Conservation (phyloP, 805 yeast species). For the Metschnikowia lachancei region DNA sequence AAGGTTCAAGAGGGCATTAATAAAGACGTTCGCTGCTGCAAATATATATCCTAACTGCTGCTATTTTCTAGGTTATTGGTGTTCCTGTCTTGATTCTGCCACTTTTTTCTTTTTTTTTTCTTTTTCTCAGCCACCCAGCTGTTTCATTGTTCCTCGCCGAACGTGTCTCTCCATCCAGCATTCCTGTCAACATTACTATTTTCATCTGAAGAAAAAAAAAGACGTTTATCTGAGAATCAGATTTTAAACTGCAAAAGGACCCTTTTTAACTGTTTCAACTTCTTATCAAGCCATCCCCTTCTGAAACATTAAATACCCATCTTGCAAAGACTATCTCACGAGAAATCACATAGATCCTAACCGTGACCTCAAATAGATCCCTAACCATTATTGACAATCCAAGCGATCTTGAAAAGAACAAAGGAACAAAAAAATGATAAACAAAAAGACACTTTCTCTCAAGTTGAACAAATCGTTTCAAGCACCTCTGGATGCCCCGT, state of each 20-base stretch:
- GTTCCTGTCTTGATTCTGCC: not conserved
- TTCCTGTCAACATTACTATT: slow-evolving; percentile 3
- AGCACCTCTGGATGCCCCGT: slow-evolving; percentile 31
- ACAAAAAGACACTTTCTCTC: slow-evolving; percentile 36
- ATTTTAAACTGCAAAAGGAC: too few relatives aligned
- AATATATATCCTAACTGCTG: not conserved
- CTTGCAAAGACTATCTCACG: too few relatives aligned
- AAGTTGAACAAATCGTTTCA: slow-evolving; percentile 33
- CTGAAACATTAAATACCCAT: too few relatives aligned
- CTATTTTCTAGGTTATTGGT: too few relatives aligned
- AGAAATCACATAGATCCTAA: not conserved
- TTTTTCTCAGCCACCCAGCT: not conserved
- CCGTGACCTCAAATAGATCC: not conserved
- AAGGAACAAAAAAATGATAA: slow-evolving; percentile 22
- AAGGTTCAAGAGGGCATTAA: not conserved
- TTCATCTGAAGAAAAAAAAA: not conserved
- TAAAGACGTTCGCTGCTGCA: not conserved
- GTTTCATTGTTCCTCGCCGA: slow-evolving; percentile 3
- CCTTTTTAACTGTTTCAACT: too few relatives aligned
- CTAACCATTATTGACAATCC: not conserved
- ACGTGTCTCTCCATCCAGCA: not conserved
- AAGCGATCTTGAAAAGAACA: not conserved
- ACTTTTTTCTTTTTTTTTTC: not conserved
- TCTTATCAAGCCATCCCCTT: too few relatives aligned
- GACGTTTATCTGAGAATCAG: not conserved